Evolutionary conservation across 2,329 filamentous ascomycete genomes (phyloP), one percentile per base, ranked within the genome.

Genomic region (Ophidiomyces ophidiicola): DNA sequence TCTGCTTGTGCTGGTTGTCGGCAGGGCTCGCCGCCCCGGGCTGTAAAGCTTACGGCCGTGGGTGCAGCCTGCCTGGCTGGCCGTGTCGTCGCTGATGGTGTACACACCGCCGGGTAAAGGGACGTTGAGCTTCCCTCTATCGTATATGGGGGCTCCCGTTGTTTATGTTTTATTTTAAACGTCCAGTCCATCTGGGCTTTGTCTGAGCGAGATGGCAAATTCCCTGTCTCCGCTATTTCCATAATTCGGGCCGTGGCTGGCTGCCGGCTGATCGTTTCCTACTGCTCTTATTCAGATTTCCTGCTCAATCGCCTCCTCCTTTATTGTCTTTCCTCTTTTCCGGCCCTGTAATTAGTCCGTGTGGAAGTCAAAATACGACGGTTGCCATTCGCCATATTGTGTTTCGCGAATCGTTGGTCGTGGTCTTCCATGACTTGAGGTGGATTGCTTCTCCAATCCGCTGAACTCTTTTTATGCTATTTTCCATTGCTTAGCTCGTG

Each of bases 241-340:
- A 28, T 12, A 28, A 25, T 18, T 17, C 19, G 21, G 39, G 43
- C 39, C 39, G 35, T 38, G 32, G 43, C 43, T 42, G 43, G 43
- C 43, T 42, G 21, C 40, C 39, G 39, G 32, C 39, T 25, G 17
- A 30, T 17, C n/a, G n/a, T n/a, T n/a, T n/a, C n/a, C n/a, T n/a
- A n/a, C n/a, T n/a, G n/a, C n/a, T n/a, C n/a, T n/a, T n/a, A n/a
- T n/a, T 10, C 15, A 7, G 29, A 10, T 32, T 32, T 14, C 14
- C 29, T 32, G 6, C 29, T 32, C 14, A 7, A 32, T 10, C 15
- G 8, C 14, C 15, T 10, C 14, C 14, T 17, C 6, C 6, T 32
- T 8, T 32, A 7, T 6, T 18, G 26, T 24, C 14, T 24, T 14
- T 8, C 6, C 23, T 8, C 11, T n/a, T 12, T 19, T 14, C 18